Conservation (phyloP, 2,329 filamentous ascomycete genomes). For the Venturia carpophila region DNA sequence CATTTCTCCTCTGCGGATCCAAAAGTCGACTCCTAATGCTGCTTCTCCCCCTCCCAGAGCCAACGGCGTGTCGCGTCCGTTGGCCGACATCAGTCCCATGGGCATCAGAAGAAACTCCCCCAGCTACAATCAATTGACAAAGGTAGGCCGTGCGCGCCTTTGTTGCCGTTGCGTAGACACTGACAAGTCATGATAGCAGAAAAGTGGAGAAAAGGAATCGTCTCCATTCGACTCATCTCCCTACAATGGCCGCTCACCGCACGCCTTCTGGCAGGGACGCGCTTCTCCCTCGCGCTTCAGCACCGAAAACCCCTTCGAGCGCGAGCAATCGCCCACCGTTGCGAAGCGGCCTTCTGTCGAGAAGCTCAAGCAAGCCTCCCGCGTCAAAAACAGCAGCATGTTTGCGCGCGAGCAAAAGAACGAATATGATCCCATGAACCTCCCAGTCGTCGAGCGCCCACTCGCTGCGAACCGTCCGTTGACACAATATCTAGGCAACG, state of each 20-base stretch:
- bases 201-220: slow-evolving; percentile 56
- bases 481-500: slow-evolving; percentile 60
- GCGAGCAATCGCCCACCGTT: slow-evolving; percentile 51
- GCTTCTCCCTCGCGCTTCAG: slow-evolving; percentile 57
- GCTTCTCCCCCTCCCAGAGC: slow-evolving; percentile 16
- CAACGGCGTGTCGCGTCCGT: slow-evolving; percentile 46
- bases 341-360: slow-evolving; percentile 81
- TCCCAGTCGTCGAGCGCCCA: slow-evolving; percentile 74
- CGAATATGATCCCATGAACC: slow-evolving; percentile 77
- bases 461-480: slow-evolving; percentile 56
- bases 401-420: slow-evolving; percentile 86
- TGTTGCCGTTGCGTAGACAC: slow-evolving; percentile 14
- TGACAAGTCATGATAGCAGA: slow-evolving; percentile 12
- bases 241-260: slow-evolving; percentile 61
- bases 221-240: slow-evolving; percentile 84
- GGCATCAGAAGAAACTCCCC: slow-evolving; percentile 87
- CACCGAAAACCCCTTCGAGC: slow-evolving; percentile 60
- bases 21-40: slow-evolving; percentile 17
- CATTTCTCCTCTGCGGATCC: slow-evolving; percentile 17
- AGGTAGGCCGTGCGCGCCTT: slow-evolving; percentile 45
- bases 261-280: slow-evolving; percentile 80
- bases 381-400: slow-evolving; percentile 97
- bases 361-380: slow-evolving; percentile 85
- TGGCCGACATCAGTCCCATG: slow-evolving; percentile 82
- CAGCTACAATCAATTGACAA: slow-evolving; percentile 70